phyloP scores from a whole-genome alignment of 2,329 filamentous ascomycete genomes.

The Lomentospora prolificans region DNA sequence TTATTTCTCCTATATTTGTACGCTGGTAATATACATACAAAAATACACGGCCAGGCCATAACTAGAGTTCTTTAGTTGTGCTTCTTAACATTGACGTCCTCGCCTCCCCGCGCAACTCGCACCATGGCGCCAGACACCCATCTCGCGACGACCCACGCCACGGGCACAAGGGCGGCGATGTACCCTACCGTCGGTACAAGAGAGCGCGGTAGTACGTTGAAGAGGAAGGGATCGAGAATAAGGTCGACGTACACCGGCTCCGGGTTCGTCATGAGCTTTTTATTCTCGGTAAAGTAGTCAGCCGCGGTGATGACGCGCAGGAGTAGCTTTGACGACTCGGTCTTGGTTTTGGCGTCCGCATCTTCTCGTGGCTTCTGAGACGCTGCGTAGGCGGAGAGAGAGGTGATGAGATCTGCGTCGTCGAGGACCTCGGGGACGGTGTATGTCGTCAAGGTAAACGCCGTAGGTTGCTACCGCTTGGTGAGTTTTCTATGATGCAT shows the following conservation, averaged over 20 bases:
- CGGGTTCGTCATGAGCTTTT: slow-evolving; percentile 63
- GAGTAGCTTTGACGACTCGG: slow-evolving; percentile 48
- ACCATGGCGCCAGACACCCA: slow-evolving; percentile 4
- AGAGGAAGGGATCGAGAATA: slow-evolving; percentile 77
- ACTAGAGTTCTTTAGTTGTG: slow-evolving; percentile 13
- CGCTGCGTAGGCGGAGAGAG: slow-evolving; percentile 35
- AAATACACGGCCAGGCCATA: too few species aligned
- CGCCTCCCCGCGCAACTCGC: slow-evolving; percentile 15
- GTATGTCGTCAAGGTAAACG: slow-evolving; percentile 61
- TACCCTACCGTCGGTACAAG: slow-evolving; percentile 64
- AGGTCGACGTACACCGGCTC: slow-evolving; percentile 68
- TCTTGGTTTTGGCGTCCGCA: not conserved
- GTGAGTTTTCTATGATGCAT: slow-evolving; percentile 8
- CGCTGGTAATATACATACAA: too few species aligned
- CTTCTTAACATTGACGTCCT: slow-evolving; percentile 25
- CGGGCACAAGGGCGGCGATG: slow-evolving; percentile 48
- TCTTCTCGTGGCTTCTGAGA: not conserved
- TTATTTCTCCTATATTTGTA: too few species aligned
- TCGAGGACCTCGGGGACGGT: slow-evolving; percentile 51
- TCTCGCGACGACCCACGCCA: slow-evolving; percentile 7
- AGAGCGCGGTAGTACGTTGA: slow-evolving; percentile 71
- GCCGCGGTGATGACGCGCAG: slow-evolving; percentile 68
- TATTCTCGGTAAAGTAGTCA: slow-evolving; percentile 73
- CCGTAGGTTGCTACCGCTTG: slow-evolving; percentile 65
- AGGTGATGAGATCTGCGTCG: slow-evolving; percentile 51